Conservation (phyloP, 768 basidiomycete genomes). For the Phanerodontia chrysosporium region DNA sequence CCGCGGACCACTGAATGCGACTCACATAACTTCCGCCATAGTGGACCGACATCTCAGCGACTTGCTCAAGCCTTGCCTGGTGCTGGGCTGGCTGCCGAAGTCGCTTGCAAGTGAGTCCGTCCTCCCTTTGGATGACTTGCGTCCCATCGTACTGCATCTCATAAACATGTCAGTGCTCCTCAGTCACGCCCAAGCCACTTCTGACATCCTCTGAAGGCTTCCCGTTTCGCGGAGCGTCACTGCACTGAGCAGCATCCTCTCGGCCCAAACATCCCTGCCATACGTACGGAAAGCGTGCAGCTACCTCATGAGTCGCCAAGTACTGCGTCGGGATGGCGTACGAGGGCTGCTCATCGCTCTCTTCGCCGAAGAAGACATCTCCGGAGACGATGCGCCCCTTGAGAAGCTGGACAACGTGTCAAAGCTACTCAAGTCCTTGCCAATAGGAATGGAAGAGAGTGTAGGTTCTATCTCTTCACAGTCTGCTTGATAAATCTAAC, state of each 20-base stretch:
- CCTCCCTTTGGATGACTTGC: constrained; percentile 42
- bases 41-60: constrained; percentile 56
- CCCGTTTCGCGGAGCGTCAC: constrained; percentile 63
- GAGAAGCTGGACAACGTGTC: constrained; percentile 75
- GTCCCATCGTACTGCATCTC: constrained; percentile 51
- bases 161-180: constrained; percentile 54
- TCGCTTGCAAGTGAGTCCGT: constrained; percentile 34
- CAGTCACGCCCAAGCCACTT: neutral
- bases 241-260: constrained; percentile 58
- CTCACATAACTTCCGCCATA: constrained; percentile 54
- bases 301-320: constrained; percentile 63
- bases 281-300: constrained; percentile 59
- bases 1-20: constrained; percentile 47
- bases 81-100: constrained; percentile 73
- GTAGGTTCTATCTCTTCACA: constrained; percentile 32
- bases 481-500: neutral
- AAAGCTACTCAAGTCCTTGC: constrained; percentile 57
- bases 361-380: constrained; percentile 56
- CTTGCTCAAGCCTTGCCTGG: constrained; percentile 54
- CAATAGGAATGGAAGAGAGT: constrained; percentile 48
- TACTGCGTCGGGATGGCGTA: constrained; percentile 68
- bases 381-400: constrained; percentile 47
- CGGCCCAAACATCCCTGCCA: constrained; percentile 36
- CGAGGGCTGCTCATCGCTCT: constrained; percentile 64
- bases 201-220: constrained; percentile 37